A percentile compares a stretch with the other conserved stretches of the same genome.
Conservation (phyloP, 257 asterid genomes). For the Solanum pimpinellifolium region DNA sequence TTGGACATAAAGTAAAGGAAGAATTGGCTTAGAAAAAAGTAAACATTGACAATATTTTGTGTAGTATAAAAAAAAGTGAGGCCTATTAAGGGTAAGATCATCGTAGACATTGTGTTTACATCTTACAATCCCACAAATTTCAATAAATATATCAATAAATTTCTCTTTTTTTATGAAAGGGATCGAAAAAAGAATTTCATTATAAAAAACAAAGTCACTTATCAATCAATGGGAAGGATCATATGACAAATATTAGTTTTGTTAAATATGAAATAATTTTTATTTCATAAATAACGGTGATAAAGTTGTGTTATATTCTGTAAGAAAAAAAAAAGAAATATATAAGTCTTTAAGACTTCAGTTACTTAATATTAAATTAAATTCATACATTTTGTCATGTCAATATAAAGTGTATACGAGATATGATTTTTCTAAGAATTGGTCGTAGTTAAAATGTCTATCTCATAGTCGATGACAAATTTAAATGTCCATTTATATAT, state of each 20-base stretch:
- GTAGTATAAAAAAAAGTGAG: neutral
- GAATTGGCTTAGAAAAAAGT: neutral
- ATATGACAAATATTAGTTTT: neutral
- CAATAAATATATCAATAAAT: too few species aligned
- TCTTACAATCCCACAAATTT: neutral
- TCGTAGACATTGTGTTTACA: neutral
- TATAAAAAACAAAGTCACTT: neutral
- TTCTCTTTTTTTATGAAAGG: too few species aligned
- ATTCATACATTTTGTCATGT: neutral
- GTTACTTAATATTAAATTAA: neutral
- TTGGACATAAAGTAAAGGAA: neutral
- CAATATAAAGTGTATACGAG: neutral
- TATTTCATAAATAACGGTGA: too few species aligned
- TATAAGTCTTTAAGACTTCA: too few species aligned
- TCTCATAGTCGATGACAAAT: neutral
- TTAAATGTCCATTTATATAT: neutral
- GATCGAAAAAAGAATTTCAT: neutral
- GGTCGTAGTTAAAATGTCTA: neutral
- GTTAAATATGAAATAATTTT: neutral
- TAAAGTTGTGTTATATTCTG: too few species aligned
- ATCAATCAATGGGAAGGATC: neutral
- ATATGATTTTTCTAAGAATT: too few species aligned
- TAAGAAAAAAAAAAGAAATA: too few species aligned
- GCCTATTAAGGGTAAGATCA: neutral
- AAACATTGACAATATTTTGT: neutral